These are phyloP conservation scores for Penicillium thymicola DNA, from an alignment of 2,329 filamentous ascomycete species.

Conservation along the genomic window DNA sequence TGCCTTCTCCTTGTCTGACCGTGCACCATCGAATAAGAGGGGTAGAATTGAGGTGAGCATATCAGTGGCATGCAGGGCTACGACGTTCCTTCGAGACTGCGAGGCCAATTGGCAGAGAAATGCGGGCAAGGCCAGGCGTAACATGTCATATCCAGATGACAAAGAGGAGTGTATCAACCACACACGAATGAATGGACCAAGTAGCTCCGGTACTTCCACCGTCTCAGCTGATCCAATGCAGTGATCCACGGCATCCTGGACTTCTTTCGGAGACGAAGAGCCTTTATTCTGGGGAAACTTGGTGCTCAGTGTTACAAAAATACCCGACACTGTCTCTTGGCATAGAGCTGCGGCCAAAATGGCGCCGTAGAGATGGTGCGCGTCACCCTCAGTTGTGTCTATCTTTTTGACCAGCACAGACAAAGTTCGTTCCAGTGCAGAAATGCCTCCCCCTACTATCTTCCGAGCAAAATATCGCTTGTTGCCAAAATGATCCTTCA, in stretches of 20 bases:
- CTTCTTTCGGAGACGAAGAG: constrained; percentile 16
- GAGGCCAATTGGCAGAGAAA: constrained; percentile 58
- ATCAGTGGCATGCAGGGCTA: constrained; percentile 68
- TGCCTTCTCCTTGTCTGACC: constrained; percentile 56
- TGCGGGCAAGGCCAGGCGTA: constrained; percentile 60
- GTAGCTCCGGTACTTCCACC: constrained; percentile 41
- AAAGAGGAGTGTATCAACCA: constrained; percentile 60
- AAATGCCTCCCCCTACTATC: constrained; percentile 75
- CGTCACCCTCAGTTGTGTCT: constrained; percentile 47
- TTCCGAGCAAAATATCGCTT: constrained; percentile 77
- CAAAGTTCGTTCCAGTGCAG: constrained; percentile 67
- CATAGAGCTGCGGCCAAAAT: constrained; percentile 77
- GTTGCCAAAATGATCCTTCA: constrained; percentile 81
- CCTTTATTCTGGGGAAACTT: constrained; percentile 22
- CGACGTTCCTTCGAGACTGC: constrained; percentile 66
- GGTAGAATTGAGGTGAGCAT: constrained; percentile 65
- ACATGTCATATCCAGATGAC: constrained; percentile 41
- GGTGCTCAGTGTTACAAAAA: constrained; percentile 54
- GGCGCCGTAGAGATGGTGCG: constrained; percentile 78
- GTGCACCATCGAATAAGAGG: constrained; percentile 57
- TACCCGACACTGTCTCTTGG: constrained; percentile 67
- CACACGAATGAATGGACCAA: constrained; percentile 39
- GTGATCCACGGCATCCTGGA: constrained; percentile 34
- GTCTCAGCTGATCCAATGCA: constrained; percentile 42
- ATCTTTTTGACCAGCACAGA: constrained; percentile 62